phyloP scores from a whole-genome alignment of 768 basidiomycete species.

The Termitomyces sp. region DNA sequence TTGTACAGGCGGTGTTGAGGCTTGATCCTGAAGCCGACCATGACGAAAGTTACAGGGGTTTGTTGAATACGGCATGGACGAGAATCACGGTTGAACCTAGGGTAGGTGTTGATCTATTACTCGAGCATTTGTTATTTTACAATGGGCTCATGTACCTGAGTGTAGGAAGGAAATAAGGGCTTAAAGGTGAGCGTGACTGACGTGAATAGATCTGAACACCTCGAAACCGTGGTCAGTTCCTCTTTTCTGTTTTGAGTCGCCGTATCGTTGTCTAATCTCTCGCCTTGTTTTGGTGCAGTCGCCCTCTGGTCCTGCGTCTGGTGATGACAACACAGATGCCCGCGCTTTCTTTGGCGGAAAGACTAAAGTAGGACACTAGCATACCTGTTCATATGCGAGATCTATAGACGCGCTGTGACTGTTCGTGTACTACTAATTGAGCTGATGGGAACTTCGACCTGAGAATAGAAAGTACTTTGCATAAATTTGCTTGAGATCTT shows the following conservation, averaged over 20 bases:
- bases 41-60: constrained; percentile 37
- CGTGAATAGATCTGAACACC: constrained; percentile 33
- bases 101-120: constrained; percentile 34
- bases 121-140: background rate
- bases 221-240: constrained; percentile 22
- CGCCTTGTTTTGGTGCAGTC: background rate
- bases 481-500: too few relatives aligned
- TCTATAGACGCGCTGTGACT: too few relatives aligned
- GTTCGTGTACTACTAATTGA: too few relatives aligned
- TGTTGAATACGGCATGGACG: constrained; percentile 77
- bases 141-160: background rate
- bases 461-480: too few relatives aligned
- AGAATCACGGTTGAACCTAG: constrained; percentile 44
- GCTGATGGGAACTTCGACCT: too few relatives aligned
- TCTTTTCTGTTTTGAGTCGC: background rate
- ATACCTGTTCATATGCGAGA: too few relatives aligned
- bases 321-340: background rate
- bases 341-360: constrained; percentile 11
- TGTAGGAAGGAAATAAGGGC: constrained; percentile 27
- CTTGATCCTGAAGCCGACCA: constrained; percentile 43
- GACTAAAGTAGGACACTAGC: too few relatives aligned
- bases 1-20: constrained; percentile 51
- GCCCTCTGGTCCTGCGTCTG: background rate
- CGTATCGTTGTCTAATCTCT: background rate
- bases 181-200: constrained; percentile 32